These are phyloP conservation scores for Lagerstroemia speciosa DNA, from an alignment of 345 rosid genomes.

Conservation along the genomic window DNA sequence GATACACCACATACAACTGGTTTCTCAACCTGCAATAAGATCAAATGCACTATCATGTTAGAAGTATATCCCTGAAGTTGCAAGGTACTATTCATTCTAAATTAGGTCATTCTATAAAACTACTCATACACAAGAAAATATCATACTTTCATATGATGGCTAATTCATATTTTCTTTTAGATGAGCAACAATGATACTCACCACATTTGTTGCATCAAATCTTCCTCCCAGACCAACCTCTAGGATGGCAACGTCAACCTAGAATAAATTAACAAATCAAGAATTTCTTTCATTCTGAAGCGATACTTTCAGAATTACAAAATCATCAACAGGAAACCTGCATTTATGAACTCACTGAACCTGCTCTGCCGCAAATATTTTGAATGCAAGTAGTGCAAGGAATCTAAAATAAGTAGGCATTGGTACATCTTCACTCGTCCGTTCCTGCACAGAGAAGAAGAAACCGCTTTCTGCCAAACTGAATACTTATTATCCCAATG, in stretches of 20 bases:
- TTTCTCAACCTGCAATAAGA: constrained; percentile 47
- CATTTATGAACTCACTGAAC: constrained; percentile 25
- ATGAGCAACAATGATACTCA: constrained; percentile 17
- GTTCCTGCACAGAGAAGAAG: constrained; percentile 44
- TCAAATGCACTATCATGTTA: constrained; percentile 9
- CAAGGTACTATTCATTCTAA: not conserved
- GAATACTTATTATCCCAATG: not conserved
- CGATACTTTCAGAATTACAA: not conserved
- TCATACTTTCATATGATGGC: not conserved
- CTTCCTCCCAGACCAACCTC: constrained; percentile 96
- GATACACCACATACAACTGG: constrained; percentile 85
- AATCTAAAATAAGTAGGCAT: constrained; percentile 94
- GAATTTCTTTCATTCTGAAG: not conserved
- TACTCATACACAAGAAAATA: not conserved
- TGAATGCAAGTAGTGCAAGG: constrained; percentile 83
- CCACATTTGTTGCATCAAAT: constrained; percentile 93
- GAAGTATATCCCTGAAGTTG: not conserved
- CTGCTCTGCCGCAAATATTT: constrained; percentile 80
- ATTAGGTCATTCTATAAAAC: not conserved
- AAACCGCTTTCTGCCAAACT: not conserved
- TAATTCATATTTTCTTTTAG: not conserved
- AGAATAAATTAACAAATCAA: constrained; percentile 8
- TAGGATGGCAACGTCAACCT: constrained; percentile 92
- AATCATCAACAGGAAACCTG: not conserved
- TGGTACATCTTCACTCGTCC: constrained; percentile 52